Conservation (phyloP, 805 yeast species). For the Maudiozyma barnettii region DNA sequence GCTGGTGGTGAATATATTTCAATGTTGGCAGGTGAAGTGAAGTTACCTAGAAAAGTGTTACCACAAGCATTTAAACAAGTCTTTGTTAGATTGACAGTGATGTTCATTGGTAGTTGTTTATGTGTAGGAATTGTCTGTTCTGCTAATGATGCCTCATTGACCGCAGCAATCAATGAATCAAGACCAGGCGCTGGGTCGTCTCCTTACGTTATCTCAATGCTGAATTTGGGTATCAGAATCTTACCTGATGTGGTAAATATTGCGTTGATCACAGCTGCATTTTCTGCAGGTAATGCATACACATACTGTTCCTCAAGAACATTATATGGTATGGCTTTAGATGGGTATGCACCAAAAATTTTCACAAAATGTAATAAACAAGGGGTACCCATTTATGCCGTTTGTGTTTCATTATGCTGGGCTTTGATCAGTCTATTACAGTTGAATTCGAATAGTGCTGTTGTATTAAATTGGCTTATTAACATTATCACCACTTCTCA, state of each 20-base stretch:
- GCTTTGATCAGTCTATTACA: slow-evolving; percentile 60
- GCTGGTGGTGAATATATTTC: slow-evolving; percentile 84
- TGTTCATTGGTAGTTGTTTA: slow-evolving; percentile 66
- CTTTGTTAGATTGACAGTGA: slow-evolving; percentile 53
- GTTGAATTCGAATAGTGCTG: slow-evolving; percentile 45
- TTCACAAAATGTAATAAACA: slow-evolving; percentile 51
- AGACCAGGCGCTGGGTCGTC: slow-evolving; percentile 73
- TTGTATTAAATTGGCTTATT: slow-evolving; percentile 63
- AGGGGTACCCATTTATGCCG: slow-evolving; percentile 64
- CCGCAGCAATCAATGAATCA: slow-evolving; percentile 46
- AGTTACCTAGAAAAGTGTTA: slow-evolving; percentile 58
- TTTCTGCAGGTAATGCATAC: slow-evolving; percentile 78
- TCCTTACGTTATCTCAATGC: slow-evolving; percentile 80
- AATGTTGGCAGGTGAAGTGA: slow-evolving; percentile 77
- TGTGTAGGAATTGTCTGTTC: slow-evolving; percentile 73
- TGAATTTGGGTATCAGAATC: slow-evolving; percentile 51
- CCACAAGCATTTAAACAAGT: slow-evolving; percentile 77
- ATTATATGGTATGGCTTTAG: slow-evolving; percentile 58
- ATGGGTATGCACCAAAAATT: slow-evolving; percentile 63
- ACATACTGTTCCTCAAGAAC: slow-evolving; percentile 64
- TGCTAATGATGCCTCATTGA: slow-evolving; percentile 52
- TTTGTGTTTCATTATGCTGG: slow-evolving; percentile 44
- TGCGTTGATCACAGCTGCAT: slow-evolving; percentile 61
- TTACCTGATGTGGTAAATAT: slow-evolving; percentile 76
- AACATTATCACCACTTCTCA: slow-evolving; percentile 65